Percentiles rank a stretch among this genome's conserved stretches.
Evolutionary conservation across 495 filamentous ascomycete species (phyloP).

Genomic region (Aspergillus egyptiacus): DNA sequence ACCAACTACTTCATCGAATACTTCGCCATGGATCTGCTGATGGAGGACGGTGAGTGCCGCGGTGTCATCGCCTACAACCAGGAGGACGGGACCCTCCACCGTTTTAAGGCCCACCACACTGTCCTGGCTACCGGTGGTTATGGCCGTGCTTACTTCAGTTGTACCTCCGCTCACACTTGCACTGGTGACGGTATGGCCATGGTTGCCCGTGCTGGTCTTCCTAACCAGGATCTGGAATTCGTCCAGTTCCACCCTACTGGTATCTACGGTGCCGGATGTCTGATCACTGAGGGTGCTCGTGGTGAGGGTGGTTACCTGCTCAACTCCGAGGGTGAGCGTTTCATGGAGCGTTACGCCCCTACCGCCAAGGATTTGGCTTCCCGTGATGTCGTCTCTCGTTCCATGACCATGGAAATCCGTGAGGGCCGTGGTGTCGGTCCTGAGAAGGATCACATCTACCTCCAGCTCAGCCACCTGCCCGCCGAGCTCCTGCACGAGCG

Average conservation of each 20-base stretch:
- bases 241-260: constrained; percentile 99
- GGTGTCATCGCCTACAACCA: constrained; percentile 97
- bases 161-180: constrained; percentile 95
- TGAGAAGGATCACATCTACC: constrained; percentile 96
- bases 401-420: constrained; percentile 96
- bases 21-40: constrained; percentile 92
- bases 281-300: constrained; percentile 97
- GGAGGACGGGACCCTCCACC: constrained; percentile 94
- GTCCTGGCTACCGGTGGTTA: constrained; percentile 95
- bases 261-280: constrained; percentile 96
- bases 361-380: constrained; percentile 94
- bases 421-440: constrained; percentile 93
- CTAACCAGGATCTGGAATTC: constrained; percentile 98
- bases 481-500: constrained; percentile 88
- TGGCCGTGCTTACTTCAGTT: constrained; percentile 94
- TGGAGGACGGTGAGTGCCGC: constrained; percentile 93
- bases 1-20: constrained; percentile 99
- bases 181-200: constrained; percentile 98
- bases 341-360: constrained; percentile 98
- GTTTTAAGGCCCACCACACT: constrained; percentile 92
- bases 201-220: constrained; percentile 94
- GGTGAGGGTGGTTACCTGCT: constrained; percentile 97
- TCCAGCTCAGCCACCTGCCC: constrained; percentile 91
- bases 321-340: constrained; percentile 94
- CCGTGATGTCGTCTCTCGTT: constrained; percentile 90